Conservation (phyloP, 441 rosid species). For the Omphalea diandra region DNA sequence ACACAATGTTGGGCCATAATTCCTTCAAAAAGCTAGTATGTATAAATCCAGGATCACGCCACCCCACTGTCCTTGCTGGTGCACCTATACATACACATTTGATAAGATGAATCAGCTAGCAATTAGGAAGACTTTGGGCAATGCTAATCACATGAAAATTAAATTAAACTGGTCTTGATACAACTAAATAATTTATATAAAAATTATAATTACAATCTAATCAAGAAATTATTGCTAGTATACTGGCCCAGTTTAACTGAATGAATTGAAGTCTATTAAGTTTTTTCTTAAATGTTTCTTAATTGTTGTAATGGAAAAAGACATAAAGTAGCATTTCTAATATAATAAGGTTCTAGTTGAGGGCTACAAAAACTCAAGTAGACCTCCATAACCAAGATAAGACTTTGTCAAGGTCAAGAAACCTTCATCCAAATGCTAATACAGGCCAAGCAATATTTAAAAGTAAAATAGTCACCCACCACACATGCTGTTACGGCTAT, state of each 20-base stretch:
- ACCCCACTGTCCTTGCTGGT: slow-evolving; percentile 91
- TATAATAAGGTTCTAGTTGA: not conserved
- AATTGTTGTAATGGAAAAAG: too few species aligned
- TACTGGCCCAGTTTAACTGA: not conserved
- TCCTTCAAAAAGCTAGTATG: slow-evolving; percentile 79
- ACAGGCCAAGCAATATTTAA: not conserved
- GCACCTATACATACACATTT: slow-evolving; percentile 41
- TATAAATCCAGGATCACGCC: slow-evolving; percentile 93
- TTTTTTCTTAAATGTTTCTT: not conserved
- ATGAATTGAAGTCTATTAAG: not conserved
- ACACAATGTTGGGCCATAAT: slow-evolving; percentile 72
- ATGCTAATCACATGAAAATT: not conserved
- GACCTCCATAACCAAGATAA: slow-evolving; percentile 13
- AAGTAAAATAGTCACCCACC: slow-evolving; percentile 42
- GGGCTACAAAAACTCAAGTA: not conserved
- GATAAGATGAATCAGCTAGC: slow-evolving; percentile 5
- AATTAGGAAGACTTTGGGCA: not conserved
- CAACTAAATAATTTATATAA: slow-evolving; percentile 1
- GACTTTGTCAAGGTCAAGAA: not conserved
- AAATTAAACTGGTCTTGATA: not conserved
- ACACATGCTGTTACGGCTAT: slow-evolving; percentile 64
- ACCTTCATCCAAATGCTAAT: not conserved
- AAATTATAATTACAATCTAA: not conserved
- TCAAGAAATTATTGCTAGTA: not conserved
- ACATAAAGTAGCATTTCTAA: not conserved